A percentile compares a stretch with the other conserved stretches of the same genome.
phyloP scores from a whole-genome alignment of 768 basidiomycete species.

The Chalciporus pseudorubinellus region DNA sequence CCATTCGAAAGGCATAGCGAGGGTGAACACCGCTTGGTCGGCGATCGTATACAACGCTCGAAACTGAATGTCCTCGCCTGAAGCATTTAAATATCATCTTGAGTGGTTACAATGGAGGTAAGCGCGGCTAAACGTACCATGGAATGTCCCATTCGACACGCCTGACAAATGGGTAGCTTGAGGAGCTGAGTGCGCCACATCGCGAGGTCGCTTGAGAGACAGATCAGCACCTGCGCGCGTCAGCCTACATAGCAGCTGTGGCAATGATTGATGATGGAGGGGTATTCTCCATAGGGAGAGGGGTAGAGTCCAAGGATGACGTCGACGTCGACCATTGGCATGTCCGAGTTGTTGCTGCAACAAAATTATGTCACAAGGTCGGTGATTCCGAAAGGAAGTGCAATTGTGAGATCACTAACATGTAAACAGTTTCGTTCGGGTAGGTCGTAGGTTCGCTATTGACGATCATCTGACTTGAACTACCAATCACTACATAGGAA shows the following conservation, averaged over 20 bases:
- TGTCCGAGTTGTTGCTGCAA: slow-evolving; percentile 23
- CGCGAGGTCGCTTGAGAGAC: slow-evolving; percentile 21
- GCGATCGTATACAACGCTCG: slow-evolving; percentile 1
- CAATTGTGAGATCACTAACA: slow-evolving; percentile 3
- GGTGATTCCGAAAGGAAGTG: background rate
- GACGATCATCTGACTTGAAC: slow-evolving; percentile 18
- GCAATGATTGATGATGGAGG: slow-evolving; percentile 24
- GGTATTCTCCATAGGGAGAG: slow-evolving; percentile 17
- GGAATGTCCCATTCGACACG: slow-evolving; percentile 3
- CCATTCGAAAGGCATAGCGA: slow-evolving; percentile 22
- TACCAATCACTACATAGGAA: too few species aligned
- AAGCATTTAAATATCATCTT: too few species aligned
- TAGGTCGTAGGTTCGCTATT: slow-evolving; percentile 25
- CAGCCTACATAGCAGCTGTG: slow-evolving; percentile 21
- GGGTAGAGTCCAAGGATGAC: slow-evolving; percentile 19
- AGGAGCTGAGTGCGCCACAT: slow-evolving; percentile 18
- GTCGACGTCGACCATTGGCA: slow-evolving; percentile 23
- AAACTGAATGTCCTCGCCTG: slow-evolving; percentile 26
- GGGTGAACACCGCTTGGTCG: slow-evolving; percentile 17
- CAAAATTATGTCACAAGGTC: too few species aligned
- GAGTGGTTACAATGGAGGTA: too few species aligned
- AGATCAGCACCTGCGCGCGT: too few species aligned
- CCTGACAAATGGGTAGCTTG: slow-evolving; percentile 25
- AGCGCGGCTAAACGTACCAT: too few species aligned
- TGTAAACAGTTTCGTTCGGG: slow-evolving; percentile 19